phyloP scores from a whole-genome alignment of 345 rosid species.

The Cochlearia excelsa region DNA sequence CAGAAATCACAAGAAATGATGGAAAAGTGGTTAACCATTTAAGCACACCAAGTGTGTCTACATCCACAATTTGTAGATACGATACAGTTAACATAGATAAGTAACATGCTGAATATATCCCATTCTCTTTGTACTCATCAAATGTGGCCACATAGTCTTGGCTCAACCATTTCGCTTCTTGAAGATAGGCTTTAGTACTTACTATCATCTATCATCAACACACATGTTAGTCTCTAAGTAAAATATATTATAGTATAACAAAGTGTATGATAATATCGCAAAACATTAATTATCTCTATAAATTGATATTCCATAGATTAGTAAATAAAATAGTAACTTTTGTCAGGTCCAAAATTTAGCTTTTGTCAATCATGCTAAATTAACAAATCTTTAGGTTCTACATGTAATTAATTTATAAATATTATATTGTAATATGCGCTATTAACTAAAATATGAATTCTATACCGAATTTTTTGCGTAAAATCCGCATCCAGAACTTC shows the following conservation, averaged over 20 bases:
- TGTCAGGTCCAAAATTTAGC: no score
- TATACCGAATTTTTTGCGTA: slow-evolving; percentile 27
- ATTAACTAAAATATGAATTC: no score
- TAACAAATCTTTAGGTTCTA: no score
- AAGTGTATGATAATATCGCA: no score
- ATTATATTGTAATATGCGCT: not conserved
- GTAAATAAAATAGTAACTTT: no score
- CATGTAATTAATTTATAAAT: no score
- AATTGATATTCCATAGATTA: no score
- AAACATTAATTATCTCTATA: no score
- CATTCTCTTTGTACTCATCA: slow-evolving; percentile 29
- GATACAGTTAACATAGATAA: not conserved
- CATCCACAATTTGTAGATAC: slow-evolving; percentile 16
- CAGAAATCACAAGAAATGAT: slow-evolving; percentile 20
- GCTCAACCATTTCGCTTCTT: slow-evolving; percentile 29
- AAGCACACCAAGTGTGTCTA: slow-evolving; percentile 13
- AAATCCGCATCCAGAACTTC: slow-evolving; percentile 23
- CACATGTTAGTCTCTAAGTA: no score
- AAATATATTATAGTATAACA: no score
- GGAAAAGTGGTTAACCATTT: slow-evolving; percentile 27
- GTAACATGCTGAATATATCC: not conserved
- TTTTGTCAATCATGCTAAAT: no score
- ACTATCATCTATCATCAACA: slow-evolving; percentile 14
- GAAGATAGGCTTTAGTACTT: slow-evolving; percentile 8
- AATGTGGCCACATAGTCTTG: slow-evolving; percentile 23